Evolutionary conservation across 164 flowering plant species (phyloP), one percentile per base, ranked within the genome.

Genomic region (Vitis rupestris): DNA sequence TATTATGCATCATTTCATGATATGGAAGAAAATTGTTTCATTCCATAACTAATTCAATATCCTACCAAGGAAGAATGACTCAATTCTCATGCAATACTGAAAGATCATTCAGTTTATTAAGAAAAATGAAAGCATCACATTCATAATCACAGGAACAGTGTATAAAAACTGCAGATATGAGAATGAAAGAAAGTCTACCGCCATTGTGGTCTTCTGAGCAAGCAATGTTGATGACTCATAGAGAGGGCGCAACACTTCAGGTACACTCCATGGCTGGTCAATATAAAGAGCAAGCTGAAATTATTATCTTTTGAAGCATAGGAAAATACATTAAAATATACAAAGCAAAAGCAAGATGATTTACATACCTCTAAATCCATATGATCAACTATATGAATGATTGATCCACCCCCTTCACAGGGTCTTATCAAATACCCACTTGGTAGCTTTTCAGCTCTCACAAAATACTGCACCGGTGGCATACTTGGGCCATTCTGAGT

Each of bases 321-420:
- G n/a, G 56, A 50, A 59, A 52, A 10, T 37, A 51, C 10, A 0
- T 15, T 16, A 31, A 17, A n/a, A 2, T 17, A 11, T 19, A 53
- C 4, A 58, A 65, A 53, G 52, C 15, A 48, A 64, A 14, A 10
- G 44, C 44, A 16, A 55, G 8, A 2, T 29, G n/a, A 52, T 12
- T 51, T 64, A 51, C 59, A 16, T 75, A 87, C 93, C 86, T 89
- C 89, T 44, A 89, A 77, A 70, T 89, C 87, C 72, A 91, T 59
- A 68, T 91, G 97, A 71, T 91, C 94, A 59, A 91, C 93, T 49
- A 91, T 86, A 72, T 86, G 90, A 50, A 91, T 85, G 52, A 86
- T 85, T 59, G 97, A 88, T 54, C 96, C 93, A 58, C 93, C 90
- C 17, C 92, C 96, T 70, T 90, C 96, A 76, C 91, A 91, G 11